phyloP scores from a whole-genome alignment of 2,329 filamentous ascomycete genomes.

The Venturia nashicola region DNA sequence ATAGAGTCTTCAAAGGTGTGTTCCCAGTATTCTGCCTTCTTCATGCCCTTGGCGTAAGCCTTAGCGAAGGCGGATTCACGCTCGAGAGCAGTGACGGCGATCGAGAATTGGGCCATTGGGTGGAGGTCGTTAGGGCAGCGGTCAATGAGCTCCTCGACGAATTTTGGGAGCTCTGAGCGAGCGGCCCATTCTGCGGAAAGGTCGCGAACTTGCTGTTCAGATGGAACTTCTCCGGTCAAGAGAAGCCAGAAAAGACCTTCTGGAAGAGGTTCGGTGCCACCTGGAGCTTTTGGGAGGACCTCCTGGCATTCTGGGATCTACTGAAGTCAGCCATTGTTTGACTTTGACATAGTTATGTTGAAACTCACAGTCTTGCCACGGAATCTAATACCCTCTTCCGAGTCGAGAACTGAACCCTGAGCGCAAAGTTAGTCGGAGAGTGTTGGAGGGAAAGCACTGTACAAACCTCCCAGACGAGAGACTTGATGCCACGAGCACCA shows the following conservation, averaged over 20 bases:
- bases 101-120: constrained; percentile 98
- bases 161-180: constrained; percentile 92
- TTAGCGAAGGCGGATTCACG: constrained; percentile 96
- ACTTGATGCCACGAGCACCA: constrained; percentile 98
- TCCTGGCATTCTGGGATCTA: constrained; percentile 96
- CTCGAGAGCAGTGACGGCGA: constrained; percentile 96
- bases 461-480: constrained; percentile 82
- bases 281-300: constrained; percentile 90
- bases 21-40: constrained; percentile 99
- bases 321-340: constrained; percentile 13
- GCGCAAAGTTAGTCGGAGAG: constrained; percentile 13
- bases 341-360: neutral
- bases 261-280: constrained; percentile 91
- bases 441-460: constrained; percentile 1
- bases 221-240: constrained; percentile 92
- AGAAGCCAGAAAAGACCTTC: constrained; percentile 99
- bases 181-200: constrained; percentile 98
- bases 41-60: constrained; percentile 97
- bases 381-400: constrained; percentile 99
- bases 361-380: constrained; percentile 78
- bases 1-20: constrained; percentile 99
- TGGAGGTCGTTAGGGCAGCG: constrained; percentile 92
- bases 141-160: constrained; percentile 98
- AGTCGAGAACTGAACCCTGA: constrained; percentile 82
- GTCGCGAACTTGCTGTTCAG: constrained; percentile 95